Base-by-base conservation (phyloP, 2,329 filamentous ascomycete genomes). In the Talaromyces pinophilus region DNA sequence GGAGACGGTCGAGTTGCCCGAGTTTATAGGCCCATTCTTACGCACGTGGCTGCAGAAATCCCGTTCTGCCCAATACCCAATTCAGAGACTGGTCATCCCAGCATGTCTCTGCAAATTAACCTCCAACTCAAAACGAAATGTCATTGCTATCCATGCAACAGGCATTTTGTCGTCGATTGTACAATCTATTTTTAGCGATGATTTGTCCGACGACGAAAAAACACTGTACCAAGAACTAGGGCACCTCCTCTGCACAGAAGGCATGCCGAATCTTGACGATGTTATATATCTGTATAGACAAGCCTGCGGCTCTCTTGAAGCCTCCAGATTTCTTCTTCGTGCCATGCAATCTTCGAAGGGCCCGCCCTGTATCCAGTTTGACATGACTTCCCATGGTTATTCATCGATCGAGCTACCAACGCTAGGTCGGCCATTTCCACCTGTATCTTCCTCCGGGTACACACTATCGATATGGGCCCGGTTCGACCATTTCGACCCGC, bases 291-390 rank as follows among this genome's bases (percentile, higher is more conserved):
- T 99, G 19, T 89, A 88, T 74, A 82, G 81, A n/a, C 80, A 82
- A 65, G 86, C 87, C 13, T 81, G 82, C 62, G 75, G 77, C 2
- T 85, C 83, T 48, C 78, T 83, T 7, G 74, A 81, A 55, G 83
- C 84, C 42, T 83, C 91, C 13, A 86, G 90, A 60, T 95, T 96
- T 73, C 82, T 92, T 6, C 82, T 96, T 22, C 85, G 88, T 62
- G 90, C 91, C 75, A 87, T 96, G 70, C 88, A 88, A 69, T 84
- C 84, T 59, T 92, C 94, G 67, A 88, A 90, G 70, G 87, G 88
- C 15, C 92, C 95, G 5, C 87, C 93, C 0, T 93, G 92, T 76
- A 90, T 99, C 71, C 93, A 98, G 72, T 98, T 99, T 78, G 95
- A 99, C 76, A 83, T 99, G 25, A 95, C 93, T 1, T 81, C 92